Conservation (phyloP, 495 filamentous ascomycete species). For the Lentithecium fluviatile region DNA sequence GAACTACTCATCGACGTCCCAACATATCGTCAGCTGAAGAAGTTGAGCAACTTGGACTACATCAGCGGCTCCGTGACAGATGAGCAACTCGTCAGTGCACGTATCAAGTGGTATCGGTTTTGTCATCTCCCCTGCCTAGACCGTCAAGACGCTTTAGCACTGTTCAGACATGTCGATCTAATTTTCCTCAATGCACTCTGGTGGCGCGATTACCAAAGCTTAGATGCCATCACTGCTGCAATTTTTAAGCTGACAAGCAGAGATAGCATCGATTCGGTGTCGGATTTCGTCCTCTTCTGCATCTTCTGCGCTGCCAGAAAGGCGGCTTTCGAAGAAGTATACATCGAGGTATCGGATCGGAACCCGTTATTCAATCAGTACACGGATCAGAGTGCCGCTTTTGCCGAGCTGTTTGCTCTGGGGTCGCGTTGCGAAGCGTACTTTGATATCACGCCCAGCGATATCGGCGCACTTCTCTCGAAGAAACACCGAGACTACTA, state of each 20-base stretch:
- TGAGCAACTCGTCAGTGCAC: slow-evolving; percentile 47
- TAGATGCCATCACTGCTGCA: slow-evolving; percentile 45
- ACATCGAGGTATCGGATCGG: slow-evolving; percentile 58
- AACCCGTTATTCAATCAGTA: slow-evolving; percentile 59
- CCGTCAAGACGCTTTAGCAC: slow-evolving; percentile 39
- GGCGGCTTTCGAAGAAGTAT: slow-evolving; percentile 59
- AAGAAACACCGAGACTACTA: slow-evolving; percentile 55
- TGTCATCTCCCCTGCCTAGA: slow-evolving; percentile 50
- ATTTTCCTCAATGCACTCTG: slow-evolving; percentile 47
- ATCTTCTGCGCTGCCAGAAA: slow-evolving; percentile 58
- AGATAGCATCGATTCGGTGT: slow-evolving; percentile 47
- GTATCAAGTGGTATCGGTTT: slow-evolving; percentile 54
- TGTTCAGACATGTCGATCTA: slow-evolving; percentile 51
- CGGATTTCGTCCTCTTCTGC: slow-evolving; percentile 54
- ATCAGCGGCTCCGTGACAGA: slow-evolving; percentile 48
- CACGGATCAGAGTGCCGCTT: slow-evolving; percentile 59
- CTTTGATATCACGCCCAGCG: slow-evolving; percentile 56
- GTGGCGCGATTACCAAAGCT: slow-evolving; percentile 45
- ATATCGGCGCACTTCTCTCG: slow-evolving; percentile 57
- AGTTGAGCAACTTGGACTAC: slow-evolving; percentile 52
- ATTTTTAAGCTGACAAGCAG: slow-evolving; percentile 44
- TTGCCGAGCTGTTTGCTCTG: slow-evolving; percentile 60
- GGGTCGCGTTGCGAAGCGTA: slow-evolving; percentile 62
- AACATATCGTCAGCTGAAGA: slow-evolving; percentile 51
- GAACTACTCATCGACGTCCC: slow-evolving; percentile 53